Evolutionary conservation across 2,329 filamentous ascomycete genomes (phyloP), one percentile per base, ranked within the genome.

Genomic region (Microcyclospora tardicrescens): DNA sequence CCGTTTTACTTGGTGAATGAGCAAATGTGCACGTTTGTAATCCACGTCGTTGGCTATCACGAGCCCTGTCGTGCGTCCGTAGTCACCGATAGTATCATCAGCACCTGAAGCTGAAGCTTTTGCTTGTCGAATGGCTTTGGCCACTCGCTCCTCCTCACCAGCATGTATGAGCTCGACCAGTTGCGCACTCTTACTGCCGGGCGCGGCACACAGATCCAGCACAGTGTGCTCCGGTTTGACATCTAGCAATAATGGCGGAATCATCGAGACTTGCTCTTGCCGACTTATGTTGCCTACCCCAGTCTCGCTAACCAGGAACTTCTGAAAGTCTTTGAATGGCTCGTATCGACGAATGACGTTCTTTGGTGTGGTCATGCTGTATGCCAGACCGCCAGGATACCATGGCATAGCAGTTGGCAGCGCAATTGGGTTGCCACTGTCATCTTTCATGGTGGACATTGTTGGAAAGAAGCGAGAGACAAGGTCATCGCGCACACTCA

Each of bases 191-290:
- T 98, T 98, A 69, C 89, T 96, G 43, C 91, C 91, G 1, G 91
- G 91, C 1, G 91, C 91, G 43, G 91, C 91, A 63, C 91, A 98
- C 68, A 98, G 79, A 61, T 98, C 91, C 51, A 98, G 67, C 9
- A 95, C 87, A 1, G 81, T 82, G 80, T 95, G 93, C 38, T 87
- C 84, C 4, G 91, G 87, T 51, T 77, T 77, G 36, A 96, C 72
- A 55, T 96, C 87, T 69, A 98, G 82, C 52, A 96, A 71, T 51
- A 96, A 73, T 16, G 91, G 91, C 16, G 91, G 91, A 46, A 98
- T 96, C 91, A 98, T 98, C 67, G 85, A 94, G 55, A 98, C 91
- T 33, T 94, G 81, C 66, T 98, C 91, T 63, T 98, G 91, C 54
- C 91, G 78, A 63, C 84, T 94, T 55, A 98, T 96, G 61, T 96